Base-by-base conservation (phyloP, 768 basidiomycete species). In the Tulasnella calospora region DNA sequence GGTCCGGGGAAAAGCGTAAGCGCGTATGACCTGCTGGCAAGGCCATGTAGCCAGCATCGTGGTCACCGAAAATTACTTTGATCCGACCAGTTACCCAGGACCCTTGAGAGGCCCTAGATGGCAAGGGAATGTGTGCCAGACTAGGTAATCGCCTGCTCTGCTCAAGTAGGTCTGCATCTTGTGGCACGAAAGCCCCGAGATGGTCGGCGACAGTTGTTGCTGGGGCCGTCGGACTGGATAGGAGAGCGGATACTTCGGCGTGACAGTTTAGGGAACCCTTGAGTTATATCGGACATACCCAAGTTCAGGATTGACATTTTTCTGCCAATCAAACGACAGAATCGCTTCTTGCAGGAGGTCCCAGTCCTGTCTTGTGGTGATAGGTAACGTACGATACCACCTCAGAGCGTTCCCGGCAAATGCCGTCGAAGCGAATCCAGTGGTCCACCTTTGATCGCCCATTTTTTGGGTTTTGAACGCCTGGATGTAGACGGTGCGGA, bases 311-410 rank as follows among this genome's bases (percentile, higher is more conserved):
- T 46, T 46, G 13, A 12, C 3, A 12, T 27, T 44, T 15, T 30
- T 27, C 27, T 38, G 38, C 55, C 55, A 57, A 8, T 57, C 23
- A 57, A 19, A 19, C 3, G 55, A 19, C 12, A 76, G 36, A 17
- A 76, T 36, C 3, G 74, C 74, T 17, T 76, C 74, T 36, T 57
- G 74, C 46, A 76, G 74, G 17, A n/a, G 7, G 12, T 76, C 51
- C 74, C 74, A 76, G 36, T 47, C 44, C 21, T 17, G 7, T 51
- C 44, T 51, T 19, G 38, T 57, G 6, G 44, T 57, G n/a, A 13
- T 15, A 5, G 44, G 44, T 17, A 76, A 38, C 3, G 30, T 10
- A 19, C 23, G 27, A 35, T 47, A 76, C 74, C 74, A 76, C 23
- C 74, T 10, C 35, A 76, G n/a, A 12, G 74, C 74, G 3, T 61